These are phyloP conservation scores for Trichoderma lentiforme DNA, from an alignment of 2,329 filamentous ascomycete genomes.

Conservation along the genomic window DNA sequence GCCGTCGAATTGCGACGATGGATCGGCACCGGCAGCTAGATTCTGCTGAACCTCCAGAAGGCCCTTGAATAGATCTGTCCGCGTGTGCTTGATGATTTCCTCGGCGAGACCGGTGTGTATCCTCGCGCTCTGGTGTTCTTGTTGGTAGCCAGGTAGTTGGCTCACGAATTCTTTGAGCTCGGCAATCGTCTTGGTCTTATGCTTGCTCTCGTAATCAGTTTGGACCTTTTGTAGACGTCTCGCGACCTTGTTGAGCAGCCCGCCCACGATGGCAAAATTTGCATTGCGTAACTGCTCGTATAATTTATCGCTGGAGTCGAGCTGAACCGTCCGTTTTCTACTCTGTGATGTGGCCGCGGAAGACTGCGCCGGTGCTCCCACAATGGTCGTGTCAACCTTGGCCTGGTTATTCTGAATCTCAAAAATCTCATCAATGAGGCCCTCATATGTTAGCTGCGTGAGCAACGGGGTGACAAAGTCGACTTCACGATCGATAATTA, in stretches of 20 bases:
- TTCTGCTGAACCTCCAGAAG: constrained; percentile 94
- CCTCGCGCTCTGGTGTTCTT: constrained; percentile 89
- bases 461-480: constrained; percentile 90
- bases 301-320: constrained; percentile 85
- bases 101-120: constrained; percentile 89
- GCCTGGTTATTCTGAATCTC: constrained; percentile 89
- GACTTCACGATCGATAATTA: constrained; percentile 92
- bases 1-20: constrained; percentile 80
- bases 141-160: constrained; percentile 86
- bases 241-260: constrained; percentile 84
- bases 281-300: constrained; percentile 85
- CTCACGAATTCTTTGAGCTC: constrained; percentile 95
- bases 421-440: constrained; percentile 89
- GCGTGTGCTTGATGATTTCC: constrained; percentile 90
- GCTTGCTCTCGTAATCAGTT: constrained; percentile 84
- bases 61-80: constrained; percentile 83
- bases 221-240: constrained; percentile 79
- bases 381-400: constrained; percentile 85
- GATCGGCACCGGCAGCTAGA: constrained; percentile 84
- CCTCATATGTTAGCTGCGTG: constrained; percentile 95
- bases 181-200: constrained; percentile 80
- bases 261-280: constrained; percentile 93
- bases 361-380: constrained; percentile 68
- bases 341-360: constrained; percentile 54
- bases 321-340: constrained; percentile 79